These are phyloP conservation scores for Panellus pusillus DNA, from an alignment of 768 basidiomycete genomes.

Conservation along the genomic window DNA sequence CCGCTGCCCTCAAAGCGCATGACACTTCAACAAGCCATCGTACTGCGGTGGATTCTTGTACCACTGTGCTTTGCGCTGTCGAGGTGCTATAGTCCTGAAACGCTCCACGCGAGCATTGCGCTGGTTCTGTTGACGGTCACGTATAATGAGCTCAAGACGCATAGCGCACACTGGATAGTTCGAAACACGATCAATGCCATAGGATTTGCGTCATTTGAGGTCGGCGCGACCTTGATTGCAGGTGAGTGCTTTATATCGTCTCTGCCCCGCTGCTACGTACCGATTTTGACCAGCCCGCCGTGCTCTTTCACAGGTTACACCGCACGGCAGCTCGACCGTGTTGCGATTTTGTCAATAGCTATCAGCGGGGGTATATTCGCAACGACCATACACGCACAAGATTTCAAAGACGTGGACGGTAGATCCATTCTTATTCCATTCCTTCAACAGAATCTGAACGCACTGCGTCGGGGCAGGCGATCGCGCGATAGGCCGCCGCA, in stretches of 20 bases:
- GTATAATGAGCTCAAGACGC: slow-evolving; percentile 40
- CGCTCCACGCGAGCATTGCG: slow-evolving; percentile 35
- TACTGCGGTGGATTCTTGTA: slow-evolving; percentile 37
- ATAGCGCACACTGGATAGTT: slow-evolving; percentile 35
- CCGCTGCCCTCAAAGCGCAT: slow-evolving; percentile 47
- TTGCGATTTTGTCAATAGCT: slow-evolving; percentile 31
- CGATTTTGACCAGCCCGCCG: too few relatives aligned
- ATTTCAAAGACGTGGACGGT: slow-evolving; percentile 41
- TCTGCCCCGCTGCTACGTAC: too few relatives aligned
- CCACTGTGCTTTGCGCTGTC: slow-evolving; percentile 37
- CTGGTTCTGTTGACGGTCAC: slow-evolving; percentile 29
- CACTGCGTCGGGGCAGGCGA: slow-evolving; percentile 32
- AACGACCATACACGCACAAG: slow-evolving; percentile 49
- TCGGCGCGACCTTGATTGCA: slow-evolving; percentile 39
- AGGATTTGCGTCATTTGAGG: slow-evolving; percentile 37
- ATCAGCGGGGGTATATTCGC: slow-evolving; percentile 39
- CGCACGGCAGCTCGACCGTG: slow-evolving; percentile 26
- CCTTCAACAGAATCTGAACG: too few relatives aligned
- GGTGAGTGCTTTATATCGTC: slow-evolving; percentile 25
- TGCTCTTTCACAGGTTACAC: slow-evolving; percentile 21
- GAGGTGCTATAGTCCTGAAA: slow-evolving; percentile 28
- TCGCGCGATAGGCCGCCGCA: slow-evolving; percentile 36
- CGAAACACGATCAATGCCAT: slow-evolving; percentile 40
- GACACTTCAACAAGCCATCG: slow-evolving; percentile 31
- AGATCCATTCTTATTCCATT: not conserved